Conservation (phyloP, 768 basidiomycete species). For the Suillus decipiens region DNA sequence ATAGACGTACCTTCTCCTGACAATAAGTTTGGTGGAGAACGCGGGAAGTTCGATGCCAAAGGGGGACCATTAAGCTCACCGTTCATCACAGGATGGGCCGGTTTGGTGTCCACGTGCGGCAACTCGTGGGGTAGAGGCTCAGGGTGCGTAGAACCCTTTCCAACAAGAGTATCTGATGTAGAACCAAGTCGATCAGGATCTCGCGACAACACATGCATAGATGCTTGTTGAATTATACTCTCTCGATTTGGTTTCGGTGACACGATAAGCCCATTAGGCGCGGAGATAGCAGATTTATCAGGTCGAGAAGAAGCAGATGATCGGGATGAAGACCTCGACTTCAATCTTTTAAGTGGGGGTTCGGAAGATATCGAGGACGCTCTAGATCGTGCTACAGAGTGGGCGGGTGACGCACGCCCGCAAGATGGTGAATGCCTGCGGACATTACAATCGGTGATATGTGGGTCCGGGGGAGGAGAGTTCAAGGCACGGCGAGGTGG, state of each 20-base stretch:
- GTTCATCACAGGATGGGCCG: conserved; percentile 16
- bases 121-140: conserved; percentile 26
- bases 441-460: conserved; percentile 10
- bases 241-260: conserved; percentile 4
- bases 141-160: conserved; percentile 13
- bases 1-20: neutral
- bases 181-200: conserved; percentile 9
- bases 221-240: neutral
- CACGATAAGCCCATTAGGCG: conserved; percentile 10
- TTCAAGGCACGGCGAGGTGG: conserved; percentile 27
- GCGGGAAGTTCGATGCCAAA: conserved; percentile 6
- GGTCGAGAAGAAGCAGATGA: conserved; percentile 46
- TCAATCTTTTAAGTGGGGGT: conserved; percentile 34
- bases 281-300: conserved; percentile 31
- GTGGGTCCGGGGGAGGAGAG: conserved; percentile 29
- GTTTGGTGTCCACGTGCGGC: conserved; percentile 22
- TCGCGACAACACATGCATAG: neutral
- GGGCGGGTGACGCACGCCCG: conserved; percentile 20
- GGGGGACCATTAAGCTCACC: conserved; percentile 17
- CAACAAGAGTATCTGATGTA: conserved; percentile 12
- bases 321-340: conserved; percentile 52
- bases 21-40: conserved; percentile 2
- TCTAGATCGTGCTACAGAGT: conserved; percentile 26
- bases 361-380: conserved; percentile 32
- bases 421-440: conserved; percentile 9